These are phyloP conservation scores for Ganoderma resinaceum DNA, from an alignment of 1,284 basidiomycete genomes.

Conservation along the genomic window DNA sequence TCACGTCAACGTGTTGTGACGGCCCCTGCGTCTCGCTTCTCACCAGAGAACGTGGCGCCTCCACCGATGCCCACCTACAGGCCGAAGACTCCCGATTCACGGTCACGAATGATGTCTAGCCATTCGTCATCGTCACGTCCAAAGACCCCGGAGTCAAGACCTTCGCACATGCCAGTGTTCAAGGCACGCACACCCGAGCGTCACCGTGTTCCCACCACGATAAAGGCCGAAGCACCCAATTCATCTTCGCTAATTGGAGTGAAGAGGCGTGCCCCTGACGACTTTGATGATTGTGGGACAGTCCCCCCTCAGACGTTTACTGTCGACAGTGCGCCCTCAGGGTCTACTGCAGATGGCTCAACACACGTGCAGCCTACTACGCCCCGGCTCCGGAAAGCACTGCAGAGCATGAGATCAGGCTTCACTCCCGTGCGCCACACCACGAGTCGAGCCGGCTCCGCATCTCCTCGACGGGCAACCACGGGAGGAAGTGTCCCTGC, in stretches of 20 bases:
- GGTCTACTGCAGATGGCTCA: slow-evolving; percentile 51
- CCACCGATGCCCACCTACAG: slow-evolving; percentile 34
- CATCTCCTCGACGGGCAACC: slow-evolving; percentile 37
- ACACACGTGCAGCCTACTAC: slow-evolving; percentile 51
- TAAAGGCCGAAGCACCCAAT: slow-evolving; percentile 28
- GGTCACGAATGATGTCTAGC: slow-evolving; percentile 48
- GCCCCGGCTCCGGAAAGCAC: slow-evolving; percentile 61
- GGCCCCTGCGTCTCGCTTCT: slow-evolving; percentile 15
- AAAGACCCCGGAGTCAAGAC: slow-evolving; percentile 60
- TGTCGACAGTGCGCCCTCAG: slow-evolving; percentile 48
- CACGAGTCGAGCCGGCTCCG: slow-evolving; percentile 43
- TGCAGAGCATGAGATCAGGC: slow-evolving; percentile 64
- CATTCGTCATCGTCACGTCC: slow-evolving; percentile 52
- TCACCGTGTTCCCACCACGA: slow-evolving; percentile 26
- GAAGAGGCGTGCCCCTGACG: slow-evolving; percentile 76
- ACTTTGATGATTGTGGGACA: slow-evolving; percentile 63
- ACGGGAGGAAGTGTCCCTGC: slow-evolving; percentile 26
- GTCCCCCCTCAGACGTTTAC: slow-evolving; percentile 70
- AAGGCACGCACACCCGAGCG: slow-evolving; percentile 55
- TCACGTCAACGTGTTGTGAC: slow-evolving; percentile 28
- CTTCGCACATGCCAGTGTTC: slow-evolving; percentile 53
- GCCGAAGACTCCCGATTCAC: slow-evolving; percentile 40
- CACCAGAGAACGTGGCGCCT: slow-evolving; percentile 12
- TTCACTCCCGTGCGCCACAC: slow-evolving; percentile 74
- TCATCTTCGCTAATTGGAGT: slow-evolving; percentile 51